Evolutionary conservation across 352 stramenopile species (phyloP).

Genomic region (Phytophthora megakarya): DNA sequence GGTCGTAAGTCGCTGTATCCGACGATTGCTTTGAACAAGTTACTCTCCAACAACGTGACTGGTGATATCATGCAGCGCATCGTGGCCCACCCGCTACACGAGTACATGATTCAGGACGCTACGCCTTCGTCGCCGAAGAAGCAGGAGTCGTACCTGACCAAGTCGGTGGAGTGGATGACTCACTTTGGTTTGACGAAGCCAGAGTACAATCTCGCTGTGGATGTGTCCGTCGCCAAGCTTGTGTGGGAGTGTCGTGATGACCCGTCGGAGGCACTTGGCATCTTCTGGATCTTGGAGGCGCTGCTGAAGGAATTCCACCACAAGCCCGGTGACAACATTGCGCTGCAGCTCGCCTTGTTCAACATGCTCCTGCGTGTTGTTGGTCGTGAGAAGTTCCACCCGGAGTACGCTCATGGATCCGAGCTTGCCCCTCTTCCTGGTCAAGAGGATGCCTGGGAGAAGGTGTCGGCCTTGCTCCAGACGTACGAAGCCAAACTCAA

Average conservation of each 20-base stretch:
- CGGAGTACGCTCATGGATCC: slow-evolving; percentile 66
- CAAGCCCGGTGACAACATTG: slow-evolving; percentile 85
- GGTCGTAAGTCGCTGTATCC: slow-evolving; percentile 93
- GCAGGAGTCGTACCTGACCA: slow-evolving; percentile 84
- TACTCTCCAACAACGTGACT: slow-evolving; percentile 92
- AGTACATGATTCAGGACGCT: slow-evolving; percentile 66
- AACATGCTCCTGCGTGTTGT: slow-evolving; percentile 89
- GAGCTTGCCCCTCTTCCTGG: slow-evolving; percentile 67
- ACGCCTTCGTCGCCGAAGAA: slow-evolving; percentile 38
- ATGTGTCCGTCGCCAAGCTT: slow-evolving; percentile 77
- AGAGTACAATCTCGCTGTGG: slow-evolving; percentile 73
- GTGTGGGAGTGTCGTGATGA: slow-evolving; percentile 89
- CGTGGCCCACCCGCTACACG: slow-evolving; percentile 76
- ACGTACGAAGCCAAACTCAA: slow-evolving; percentile 80
- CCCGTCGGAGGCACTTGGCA: slow-evolving; percentile 71
- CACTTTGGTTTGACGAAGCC: slow-evolving; percentile 83
- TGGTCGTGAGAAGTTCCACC: slow-evolving; percentile 76
- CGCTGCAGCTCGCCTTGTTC: slow-evolving; percentile 79
- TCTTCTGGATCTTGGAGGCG: slow-evolving; percentile 80
- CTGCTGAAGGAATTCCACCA: slow-evolving; percentile 87
- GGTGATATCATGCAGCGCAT: slow-evolving; percentile 90
- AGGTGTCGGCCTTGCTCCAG: slow-evolving; percentile 63
- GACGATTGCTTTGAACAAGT: slow-evolving; percentile 91
- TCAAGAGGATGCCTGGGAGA: slow-evolving; percentile 79
- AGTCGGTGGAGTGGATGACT: slow-evolving; percentile 91